Conservation (phyloP, 2,329 filamentous ascomycete genomes). For the Myriangium duriaei region DNA sequence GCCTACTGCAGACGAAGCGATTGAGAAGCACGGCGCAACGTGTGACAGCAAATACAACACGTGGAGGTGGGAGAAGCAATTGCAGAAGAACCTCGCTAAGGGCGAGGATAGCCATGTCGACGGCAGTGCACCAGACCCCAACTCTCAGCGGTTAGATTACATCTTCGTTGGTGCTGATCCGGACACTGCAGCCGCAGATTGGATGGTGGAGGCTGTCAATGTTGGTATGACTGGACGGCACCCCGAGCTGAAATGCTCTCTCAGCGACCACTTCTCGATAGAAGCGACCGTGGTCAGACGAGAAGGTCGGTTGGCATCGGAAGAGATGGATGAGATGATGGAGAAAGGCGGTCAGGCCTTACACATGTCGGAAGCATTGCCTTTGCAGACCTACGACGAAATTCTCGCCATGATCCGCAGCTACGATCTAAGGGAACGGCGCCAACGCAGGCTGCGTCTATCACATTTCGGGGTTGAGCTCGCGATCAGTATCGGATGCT, state of each 20-base stretch:
- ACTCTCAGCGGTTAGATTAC: slow-evolving; percentile 85
- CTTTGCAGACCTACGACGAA: slow-evolving; percentile 44
- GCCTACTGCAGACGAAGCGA: slow-evolving; percentile 66
- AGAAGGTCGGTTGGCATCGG: background rate
- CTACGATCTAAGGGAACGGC: slow-evolving; percentile 59
- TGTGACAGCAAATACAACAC: slow-evolving; percentile 82
- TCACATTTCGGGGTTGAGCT: slow-evolving; percentile 61
- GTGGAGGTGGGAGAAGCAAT: slow-evolving; percentile 72
- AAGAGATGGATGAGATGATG: background rate
- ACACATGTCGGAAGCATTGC: slow-evolving; percentile 9
- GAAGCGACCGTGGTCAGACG: slow-evolving; percentile 53
- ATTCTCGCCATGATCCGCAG: slow-evolving; percentile 58
- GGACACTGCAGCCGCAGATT: slow-evolving; percentile 32
- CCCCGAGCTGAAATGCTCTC: slow-evolving; percentile 65
- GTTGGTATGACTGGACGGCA: slow-evolving; percentile 76
- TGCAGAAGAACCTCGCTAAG: slow-evolving; percentile 54
- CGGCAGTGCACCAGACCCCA: slow-evolving; percentile 54
- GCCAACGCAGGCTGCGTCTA: slow-evolving; percentile 59
- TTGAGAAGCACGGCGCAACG: slow-evolving; percentile 70
- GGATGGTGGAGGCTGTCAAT: slow-evolving; percentile 57
- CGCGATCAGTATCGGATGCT: slow-evolving; percentile 56
- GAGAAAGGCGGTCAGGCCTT: background rate
- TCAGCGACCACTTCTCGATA: slow-evolving; percentile 92
- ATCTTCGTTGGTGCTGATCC: slow-evolving; percentile 56
- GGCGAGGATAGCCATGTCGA: slow-evolving; percentile 53